phyloP scores from a whole-genome alignment of 345 rosid species.

The Tarenaya hassleriana region DNA sequence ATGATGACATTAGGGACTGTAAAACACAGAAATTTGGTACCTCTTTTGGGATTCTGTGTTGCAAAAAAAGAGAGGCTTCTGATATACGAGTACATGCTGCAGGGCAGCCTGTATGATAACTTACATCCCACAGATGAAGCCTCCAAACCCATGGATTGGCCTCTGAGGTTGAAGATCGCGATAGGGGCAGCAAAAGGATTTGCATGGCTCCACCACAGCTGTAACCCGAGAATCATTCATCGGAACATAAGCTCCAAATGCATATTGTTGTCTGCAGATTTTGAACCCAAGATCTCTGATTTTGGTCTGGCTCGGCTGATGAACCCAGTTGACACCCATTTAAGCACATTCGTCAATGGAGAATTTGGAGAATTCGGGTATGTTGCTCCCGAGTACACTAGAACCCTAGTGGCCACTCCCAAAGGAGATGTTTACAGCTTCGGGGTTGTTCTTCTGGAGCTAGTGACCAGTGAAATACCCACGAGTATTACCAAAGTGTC shows the following conservation, averaged over 20 bases:
- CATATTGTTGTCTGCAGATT: constrained; percentile 68
- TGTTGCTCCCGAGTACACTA: constrained; percentile 82
- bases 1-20: constrained; percentile 84
- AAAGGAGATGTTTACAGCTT: constrained; percentile 97
- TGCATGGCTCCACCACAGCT: constrained; percentile 96
- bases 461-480: constrained; percentile 84
- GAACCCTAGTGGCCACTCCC: constrained; percentile 85
- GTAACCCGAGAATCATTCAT: constrained; percentile 91
- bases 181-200: constrained; percentile 76
- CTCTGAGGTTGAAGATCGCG: constrained; percentile 76
- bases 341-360: constrained; percentile 95
- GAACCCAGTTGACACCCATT: constrained; percentile 90
- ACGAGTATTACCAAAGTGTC: constrained; percentile 54
- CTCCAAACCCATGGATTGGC: constrained; percentile 66
- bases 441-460: constrained; percentile 88
- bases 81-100: constrained; percentile 68
- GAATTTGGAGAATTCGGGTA: constrained; percentile 96
- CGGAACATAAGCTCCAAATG: constrained; percentile 91
- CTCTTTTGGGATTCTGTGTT: constrained; percentile 80
- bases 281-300: constrained; percentile 88
- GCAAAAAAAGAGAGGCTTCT: constrained; percentile 68
- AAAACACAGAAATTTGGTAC: constrained; percentile 72
- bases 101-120: constrained; percentile 60
- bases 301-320: constrained; percentile 95
- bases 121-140: constrained; percentile 41